These are phyloP conservation scores for Caryopteris hybrid DNA, from an alignment of 305 asterid genomes.

Conservation along the genomic window DNA sequence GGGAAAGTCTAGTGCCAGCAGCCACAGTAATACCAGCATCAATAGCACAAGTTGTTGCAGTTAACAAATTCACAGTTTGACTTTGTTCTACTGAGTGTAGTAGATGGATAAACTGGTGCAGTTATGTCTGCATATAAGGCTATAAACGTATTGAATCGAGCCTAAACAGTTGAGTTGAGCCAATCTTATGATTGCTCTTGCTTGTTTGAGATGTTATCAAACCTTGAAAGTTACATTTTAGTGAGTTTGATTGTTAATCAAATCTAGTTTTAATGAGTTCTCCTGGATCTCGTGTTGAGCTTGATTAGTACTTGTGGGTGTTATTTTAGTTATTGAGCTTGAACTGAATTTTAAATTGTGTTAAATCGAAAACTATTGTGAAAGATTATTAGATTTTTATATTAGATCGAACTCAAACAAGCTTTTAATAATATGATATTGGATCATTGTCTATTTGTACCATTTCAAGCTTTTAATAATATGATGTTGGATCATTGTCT, in stretches of 20 bases:
- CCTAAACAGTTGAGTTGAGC: too few relatives aligned
- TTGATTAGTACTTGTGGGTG: too few relatives aligned
- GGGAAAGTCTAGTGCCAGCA: background rate
- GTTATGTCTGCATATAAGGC: background rate
- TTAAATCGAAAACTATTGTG: too few relatives aligned
- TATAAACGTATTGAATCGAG: too few relatives aligned
- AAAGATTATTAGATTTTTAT: too few relatives aligned
- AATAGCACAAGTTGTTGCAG: background rate
- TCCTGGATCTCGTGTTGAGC: too few relatives aligned
- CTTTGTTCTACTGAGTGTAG: background rate
- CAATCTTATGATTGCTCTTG: background rate
- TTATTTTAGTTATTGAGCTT: background rate
- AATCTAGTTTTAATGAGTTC: background rate
- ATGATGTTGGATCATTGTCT: too few relatives aligned
- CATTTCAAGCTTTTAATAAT: too few relatives aligned
- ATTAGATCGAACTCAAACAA: too few relatives aligned
- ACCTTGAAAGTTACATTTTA: too few relatives aligned
- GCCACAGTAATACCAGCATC: background rate
- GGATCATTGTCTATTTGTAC: too few relatives aligned
- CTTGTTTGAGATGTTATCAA: background rate
- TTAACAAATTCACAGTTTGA: background rate
- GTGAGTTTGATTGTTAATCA: background rate
- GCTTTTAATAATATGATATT: too few relatives aligned
- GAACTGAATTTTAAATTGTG: background rate
- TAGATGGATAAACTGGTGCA: background rate